A percentile compares a stretch with the other conserved stretches of the same genome.
These are phyloP conservation scores for Arthrobotrys sphaeroides DNA, from an alignment of 2,329 filamentous ascomycete genomes.

Conservation along the genomic window DNA sequence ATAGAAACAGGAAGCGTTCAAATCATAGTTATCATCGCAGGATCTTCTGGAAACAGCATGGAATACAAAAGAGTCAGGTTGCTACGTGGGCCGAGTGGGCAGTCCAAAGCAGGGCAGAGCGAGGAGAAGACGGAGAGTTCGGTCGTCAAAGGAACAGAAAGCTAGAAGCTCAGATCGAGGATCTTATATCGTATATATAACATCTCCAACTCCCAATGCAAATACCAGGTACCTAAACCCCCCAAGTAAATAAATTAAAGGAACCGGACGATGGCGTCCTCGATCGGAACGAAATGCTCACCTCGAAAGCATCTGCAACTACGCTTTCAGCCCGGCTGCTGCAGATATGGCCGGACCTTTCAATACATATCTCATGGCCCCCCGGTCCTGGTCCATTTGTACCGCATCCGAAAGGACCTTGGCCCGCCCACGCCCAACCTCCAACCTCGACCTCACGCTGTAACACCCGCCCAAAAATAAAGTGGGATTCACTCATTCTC, in stretches of 20 bases:
- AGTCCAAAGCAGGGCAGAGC: too few species aligned
- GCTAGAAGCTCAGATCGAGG: too few species aligned
- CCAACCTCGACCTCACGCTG: background rate
- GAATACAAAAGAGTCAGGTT: background rate
- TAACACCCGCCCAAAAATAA: slow-evolving; percentile 3
- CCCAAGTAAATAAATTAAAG: background rate
- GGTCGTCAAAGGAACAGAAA: too few species aligned
- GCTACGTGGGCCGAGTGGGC: background rate
- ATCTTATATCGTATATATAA: too few species aligned
- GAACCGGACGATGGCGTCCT: slow-evolving; percentile 23
- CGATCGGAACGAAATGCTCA: slow-evolving; percentile 33
- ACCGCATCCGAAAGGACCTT: slow-evolving; percentile 48
- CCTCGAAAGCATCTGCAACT: background rate
- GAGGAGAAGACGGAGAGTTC: too few species aligned
- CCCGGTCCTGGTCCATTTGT: slow-evolving; percentile 1
- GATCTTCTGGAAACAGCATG: slow-evolving; percentile 5
- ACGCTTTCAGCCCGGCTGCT: slow-evolving; percentile 25
- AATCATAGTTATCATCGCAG: slow-evolving; percentile 4
- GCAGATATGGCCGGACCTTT: slow-evolving; percentile 5
- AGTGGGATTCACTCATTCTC: background rate
- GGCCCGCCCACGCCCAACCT: slow-evolving; percentile 24
- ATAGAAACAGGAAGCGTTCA: background rate
- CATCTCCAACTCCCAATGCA: too few species aligned
- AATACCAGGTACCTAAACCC: too few species aligned
- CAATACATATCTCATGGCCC: slow-evolving; percentile 1